Percentiles rank a stretch among this genome's conserved stretches.
Conservation (phyloP, 1,284 basidiomycete genomes). For the Xerocomus nothofagi region DNA sequence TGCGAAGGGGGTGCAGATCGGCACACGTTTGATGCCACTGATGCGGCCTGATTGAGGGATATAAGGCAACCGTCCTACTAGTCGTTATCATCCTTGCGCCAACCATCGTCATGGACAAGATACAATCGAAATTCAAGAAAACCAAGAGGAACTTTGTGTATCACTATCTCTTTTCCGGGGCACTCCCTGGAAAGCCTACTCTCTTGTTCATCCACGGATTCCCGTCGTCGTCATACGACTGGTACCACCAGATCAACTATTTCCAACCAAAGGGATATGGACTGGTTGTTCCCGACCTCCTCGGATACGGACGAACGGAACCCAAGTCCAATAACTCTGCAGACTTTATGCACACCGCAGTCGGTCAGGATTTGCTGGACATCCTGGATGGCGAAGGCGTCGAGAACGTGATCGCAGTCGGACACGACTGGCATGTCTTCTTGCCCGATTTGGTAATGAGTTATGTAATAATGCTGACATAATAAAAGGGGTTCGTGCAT, state of each 20-base stretch:
- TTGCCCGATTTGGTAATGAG: too few species aligned
- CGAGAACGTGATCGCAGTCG: slow-evolving; percentile 39
- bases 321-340: slow-evolving; percentile 42
- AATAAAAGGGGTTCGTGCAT: slow-evolving; percentile 34
- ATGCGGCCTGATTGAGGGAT: slow-evolving; percentile 19
- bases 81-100: background rate
- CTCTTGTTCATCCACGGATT: slow-evolving; percentile 50
- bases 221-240: slow-evolving; percentile 44
- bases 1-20: slow-evolving; percentile 21
- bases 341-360: slow-evolving; percentile 40
- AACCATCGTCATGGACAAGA: slow-evolving; percentile 28
- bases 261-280: slow-evolving; percentile 47
- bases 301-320: slow-evolving; percentile 49
- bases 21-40: slow-evolving; percentile 20
- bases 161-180: slow-evolving; percentile 32
- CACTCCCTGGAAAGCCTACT: slow-evolving; percentile 35
- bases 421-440: slow-evolving; percentile 45
- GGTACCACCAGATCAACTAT: slow-evolving; percentile 44
- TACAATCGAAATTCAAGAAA: slow-evolving; percentile 28
- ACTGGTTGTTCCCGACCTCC: slow-evolving; percentile 49
- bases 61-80: slow-evolving; percentile 11
- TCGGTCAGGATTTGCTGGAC: slow-evolving; percentile 44
- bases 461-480: background rate
- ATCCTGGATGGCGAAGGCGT: slow-evolving; percentile 42
- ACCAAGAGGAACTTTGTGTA: slow-evolving; percentile 30